phyloP scores from a whole-genome alignment of 2,329 filamentous ascomycete genomes.

The Aspergillus sp. region DNA sequence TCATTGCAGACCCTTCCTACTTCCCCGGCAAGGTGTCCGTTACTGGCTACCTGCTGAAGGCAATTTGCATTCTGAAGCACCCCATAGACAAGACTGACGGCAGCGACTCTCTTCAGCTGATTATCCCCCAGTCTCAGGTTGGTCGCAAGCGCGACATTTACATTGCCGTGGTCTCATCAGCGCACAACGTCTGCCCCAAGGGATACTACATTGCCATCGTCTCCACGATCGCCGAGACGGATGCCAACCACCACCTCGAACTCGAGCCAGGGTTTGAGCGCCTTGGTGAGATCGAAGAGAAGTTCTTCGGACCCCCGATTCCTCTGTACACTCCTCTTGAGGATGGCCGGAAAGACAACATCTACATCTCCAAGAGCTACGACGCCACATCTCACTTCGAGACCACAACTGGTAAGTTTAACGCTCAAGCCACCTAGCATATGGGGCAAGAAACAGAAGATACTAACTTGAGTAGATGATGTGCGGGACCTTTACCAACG shows the following conservation, averaged over 20 bases:
- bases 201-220: slow-evolving; percentile 99
- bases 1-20: slow-evolving; percentile 94
- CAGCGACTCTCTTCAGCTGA: slow-evolving; percentile 86
- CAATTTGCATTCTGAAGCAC: slow-evolving; percentile 97
- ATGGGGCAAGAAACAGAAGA: not conserved
- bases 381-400: slow-evolving; percentile 98
- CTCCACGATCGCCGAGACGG: slow-evolving; percentile 90
- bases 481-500: slow-evolving; percentile 90
- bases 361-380: slow-evolving; percentile 98
- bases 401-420: slow-evolving; percentile 65
- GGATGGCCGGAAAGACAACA: slow-evolving; percentile 79
- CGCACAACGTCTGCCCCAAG: slow-evolving; percentile 98
- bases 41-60: slow-evolving; percentile 86
- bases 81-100: slow-evolving; percentile 87
- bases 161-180: slow-evolving; percentile 90
- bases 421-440: not conserved
- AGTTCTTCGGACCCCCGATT: slow-evolving; percentile 91
- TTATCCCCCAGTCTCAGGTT: slow-evolving; percentile 97
- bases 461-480: slow-evolving; percentile 64
- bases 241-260: slow-evolving; percentile 93
- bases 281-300: slow-evolving; percentile 91
- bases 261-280: slow-evolving; percentile 89
- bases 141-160: slow-evolving; percentile 99
- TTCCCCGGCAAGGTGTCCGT: slow-evolving; percentile 88
- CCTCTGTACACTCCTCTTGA: slow-evolving; percentile 90